These are phyloP conservation scores for Rhypophila decipiens DNA, from an alignment of 495 filamentous ascomycete genomes.

Conservation along the genomic window DNA sequence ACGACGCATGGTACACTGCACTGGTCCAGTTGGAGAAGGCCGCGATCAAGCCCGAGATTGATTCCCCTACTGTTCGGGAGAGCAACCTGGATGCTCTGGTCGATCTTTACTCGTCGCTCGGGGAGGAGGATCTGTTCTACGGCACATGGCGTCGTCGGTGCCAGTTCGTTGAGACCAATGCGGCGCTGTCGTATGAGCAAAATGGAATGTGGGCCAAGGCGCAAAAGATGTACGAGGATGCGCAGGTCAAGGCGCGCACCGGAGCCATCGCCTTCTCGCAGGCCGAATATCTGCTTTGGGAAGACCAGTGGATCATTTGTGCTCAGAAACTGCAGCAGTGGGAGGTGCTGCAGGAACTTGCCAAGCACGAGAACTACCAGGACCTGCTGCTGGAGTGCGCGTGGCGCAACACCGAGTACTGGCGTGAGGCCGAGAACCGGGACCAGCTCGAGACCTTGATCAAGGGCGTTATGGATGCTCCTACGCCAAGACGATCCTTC, in stretches of 20 bases:
- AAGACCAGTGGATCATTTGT: slow-evolving; percentile 97
- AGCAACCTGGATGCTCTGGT: slow-evolving; percentile 92
- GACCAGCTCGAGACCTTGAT: slow-evolving; percentile 87
- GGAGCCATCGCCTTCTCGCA: slow-evolving; percentile 91
- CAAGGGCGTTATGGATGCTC: slow-evolving; percentile 94
- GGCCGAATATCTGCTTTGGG: slow-evolving; percentile 97
- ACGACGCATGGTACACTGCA: slow-evolving; percentile 93
- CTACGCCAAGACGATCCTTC: slow-evolving; percentile 86
- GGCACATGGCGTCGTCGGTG: slow-evolving; percentile 94
- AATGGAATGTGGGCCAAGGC: slow-evolving; percentile 99
- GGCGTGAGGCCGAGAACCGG: slow-evolving; percentile 75
- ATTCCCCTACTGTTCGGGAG: slow-evolving; percentile 75
- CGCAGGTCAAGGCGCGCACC: slow-evolving; percentile 93
- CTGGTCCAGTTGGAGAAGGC: slow-evolving; percentile 77
- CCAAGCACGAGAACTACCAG: slow-evolving; percentile 98
- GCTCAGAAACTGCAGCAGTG: slow-evolving; percentile 98
- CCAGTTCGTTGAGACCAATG: slow-evolving; percentile 93
- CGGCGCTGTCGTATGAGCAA: slow-evolving; percentile 94
- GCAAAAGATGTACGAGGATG: slow-evolving; percentile 89
- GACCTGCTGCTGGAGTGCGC: slow-evolving; percentile 92
- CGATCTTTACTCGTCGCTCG: slow-evolving; percentile 79
- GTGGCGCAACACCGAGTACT: slow-evolving; percentile 90
- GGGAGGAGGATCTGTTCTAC: slow-evolving; percentile 96
- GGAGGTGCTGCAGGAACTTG: slow-evolving; percentile 94
- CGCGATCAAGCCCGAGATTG: slow-evolving; percentile 74